Evolutionary conservation across 805 yeast genomes (phyloP), one percentile per base, ranked within the genome.

Genomic region (Cyberlindnera maritima): DNA sequence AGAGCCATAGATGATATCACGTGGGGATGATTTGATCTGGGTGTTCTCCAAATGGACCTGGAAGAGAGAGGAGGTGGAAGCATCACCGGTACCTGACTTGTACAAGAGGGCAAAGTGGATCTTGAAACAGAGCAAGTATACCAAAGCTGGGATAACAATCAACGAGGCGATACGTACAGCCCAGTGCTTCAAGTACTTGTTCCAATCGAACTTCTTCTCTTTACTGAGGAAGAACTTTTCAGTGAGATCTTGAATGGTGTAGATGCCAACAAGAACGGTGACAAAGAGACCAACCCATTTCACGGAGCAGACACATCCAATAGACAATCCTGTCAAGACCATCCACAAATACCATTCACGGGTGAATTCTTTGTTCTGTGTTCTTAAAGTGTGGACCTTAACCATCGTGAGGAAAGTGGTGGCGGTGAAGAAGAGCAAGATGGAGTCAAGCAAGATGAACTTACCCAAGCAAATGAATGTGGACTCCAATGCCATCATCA

Each of bases 1-100:
- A 4, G 81, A 79, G 6, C 83, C 89, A 49, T 74, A 69, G 2
- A 81, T 63, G 10, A 87, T 72, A 52, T 82, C 83, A 67, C 94
- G 75, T 41, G 92, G 85, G 18, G 83, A 74, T 44, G 85, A 81
- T 29, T 72, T 74, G 43, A 92, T 75, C 15, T 81, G 76, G 40
- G 83, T 79, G 11, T 85, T 88, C 43, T 76, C 76, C 53, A 94
- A 71, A 49, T 92, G 88, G 10, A 92, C 91, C 67, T 94, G 99
- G 68, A 94, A 83, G 43, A 92, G 74, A 0, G 97, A 83, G 15
- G 94, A 83, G 70, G 94, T 88, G 43, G 94, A 83, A 3, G 95
- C 86, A 65, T 92, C 96, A 36, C 98, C 99, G 0, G 96, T 82
- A 17, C 99, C 99, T 2, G 95, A 78, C 58, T 81, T 82, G 59